Evolutionary conservation across 2,329 filamentous ascomycete genomes (phyloP).

Genomic region (Emmonsiellopsis sp.): DNA sequence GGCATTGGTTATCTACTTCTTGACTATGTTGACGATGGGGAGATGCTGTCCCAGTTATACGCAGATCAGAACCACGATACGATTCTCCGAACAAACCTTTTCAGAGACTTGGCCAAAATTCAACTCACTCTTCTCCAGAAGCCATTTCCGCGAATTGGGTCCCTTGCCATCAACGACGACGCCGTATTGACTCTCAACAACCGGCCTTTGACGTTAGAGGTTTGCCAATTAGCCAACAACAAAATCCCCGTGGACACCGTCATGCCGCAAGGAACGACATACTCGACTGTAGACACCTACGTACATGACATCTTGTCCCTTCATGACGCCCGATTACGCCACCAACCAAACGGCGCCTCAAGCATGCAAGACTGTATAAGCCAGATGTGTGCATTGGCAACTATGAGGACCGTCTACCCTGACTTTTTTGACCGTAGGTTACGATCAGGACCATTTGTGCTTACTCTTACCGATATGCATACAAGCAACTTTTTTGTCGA

Average conservation of each 20-base stretch:
- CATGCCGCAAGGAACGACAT: constrained; percentile 15
- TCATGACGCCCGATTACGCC: constrained; percentile 16
- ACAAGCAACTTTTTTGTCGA: constrained; percentile 27
- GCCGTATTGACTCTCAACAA: constrained; percentile 13
- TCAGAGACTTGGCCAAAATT: constrained; percentile 11
- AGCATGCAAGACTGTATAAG: constrained; percentile 5
- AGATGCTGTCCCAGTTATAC: constrained; percentile 14
- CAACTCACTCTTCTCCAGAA: constrained; percentile 8
- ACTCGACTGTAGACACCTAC: constrained; percentile 17
- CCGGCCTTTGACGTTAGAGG: constrained; percentile 14
- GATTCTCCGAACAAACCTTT: constrained; percentile 13
- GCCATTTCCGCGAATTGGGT: constrained; percentile 14
- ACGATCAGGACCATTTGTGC: constrained; percentile 24
- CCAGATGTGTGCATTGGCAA: constrained; percentile 12
- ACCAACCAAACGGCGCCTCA: constrained; percentile 18
- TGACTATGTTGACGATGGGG: constrained; percentile 7
- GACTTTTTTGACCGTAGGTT: constrained; percentile 21
- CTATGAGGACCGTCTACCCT: constrained; percentile 17
- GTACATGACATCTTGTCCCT: constrained; percentile 15
- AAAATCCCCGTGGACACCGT: constrained; percentile 17
- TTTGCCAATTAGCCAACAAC: constrained; percentile 18
- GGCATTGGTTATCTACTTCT: constrained; percentile 9
- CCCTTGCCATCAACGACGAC: constrained; percentile 15
- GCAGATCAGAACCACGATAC: constrained; percentile 1
- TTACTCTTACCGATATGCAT: constrained; percentile 24